Evolutionary conservation across 2,329 filamentous ascomycete genomes (phyloP).

Genomic region (Zymoseptoria tritici): DNA sequence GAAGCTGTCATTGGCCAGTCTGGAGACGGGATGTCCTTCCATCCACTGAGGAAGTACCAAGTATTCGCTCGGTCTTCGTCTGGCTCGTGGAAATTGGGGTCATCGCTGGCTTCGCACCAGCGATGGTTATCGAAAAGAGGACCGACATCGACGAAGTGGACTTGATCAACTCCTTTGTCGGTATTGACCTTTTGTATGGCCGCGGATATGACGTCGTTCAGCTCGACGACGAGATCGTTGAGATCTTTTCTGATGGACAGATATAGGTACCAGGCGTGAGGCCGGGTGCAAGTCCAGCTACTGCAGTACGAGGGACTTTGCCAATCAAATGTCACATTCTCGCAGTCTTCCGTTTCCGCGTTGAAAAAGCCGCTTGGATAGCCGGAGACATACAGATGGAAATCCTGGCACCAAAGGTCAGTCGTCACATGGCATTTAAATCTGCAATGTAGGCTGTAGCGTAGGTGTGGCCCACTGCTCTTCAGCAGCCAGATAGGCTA

Average conservation of each 20-base stretch:
- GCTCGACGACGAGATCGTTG: conserved; percentile 1
- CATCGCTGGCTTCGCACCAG: background rate
- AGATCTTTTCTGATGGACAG: background rate
- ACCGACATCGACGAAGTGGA: background rate
- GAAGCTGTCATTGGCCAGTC: no score
- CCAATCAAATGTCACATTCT: background rate
- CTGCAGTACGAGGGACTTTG: background rate
- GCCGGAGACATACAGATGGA: no score
- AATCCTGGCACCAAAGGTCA: no score
- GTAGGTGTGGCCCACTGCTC: no score
- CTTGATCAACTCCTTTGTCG: background rate
- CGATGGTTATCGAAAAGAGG: background rate
- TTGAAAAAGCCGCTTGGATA: no score
- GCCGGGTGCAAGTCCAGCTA: background rate
- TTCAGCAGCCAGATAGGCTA: no score
- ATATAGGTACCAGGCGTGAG: background rate
- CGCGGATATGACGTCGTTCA: background rate
- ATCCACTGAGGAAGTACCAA: conserved; percentile 2
- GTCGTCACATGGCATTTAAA: no score
- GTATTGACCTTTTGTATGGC: background rate
- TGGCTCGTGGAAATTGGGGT: background rate
- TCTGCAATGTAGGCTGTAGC: no score
- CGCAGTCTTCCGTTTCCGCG: background rate
- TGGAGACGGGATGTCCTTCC: background rate
- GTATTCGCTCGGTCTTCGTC: background rate